Evolutionary conservation across 1,284 basidiomycete genomes (phyloP), one percentile per base, ranked within the genome.

Genomic region (Psilocybe mexicana): DNA sequence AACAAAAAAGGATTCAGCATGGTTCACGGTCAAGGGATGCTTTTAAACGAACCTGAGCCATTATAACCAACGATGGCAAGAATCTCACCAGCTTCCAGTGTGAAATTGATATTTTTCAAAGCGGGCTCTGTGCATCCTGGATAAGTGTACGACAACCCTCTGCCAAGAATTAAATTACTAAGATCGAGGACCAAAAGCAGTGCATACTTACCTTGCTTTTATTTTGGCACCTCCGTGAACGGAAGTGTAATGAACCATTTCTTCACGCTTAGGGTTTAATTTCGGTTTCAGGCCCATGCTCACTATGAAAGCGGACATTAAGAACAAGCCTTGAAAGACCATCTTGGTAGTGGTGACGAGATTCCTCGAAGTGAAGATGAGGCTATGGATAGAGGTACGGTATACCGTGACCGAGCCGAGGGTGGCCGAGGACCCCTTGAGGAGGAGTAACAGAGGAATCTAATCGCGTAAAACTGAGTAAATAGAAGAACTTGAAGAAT

Each of bases 51-150:
- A 84, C 88, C 88, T 64, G 88, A 91, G 60, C 89, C 88, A 71
- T 91, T 91, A 69, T 84, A 86, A 11, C 92, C 92, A 26, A 94
- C 92, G 58, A 94, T 85, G 7, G 92, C 92, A 49, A 94, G 80
- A 25, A 80, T 86, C 73, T 92, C 88, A 11, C 92, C 92, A 10
- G 90, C 76, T 57, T 83, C 74, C 44, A 94, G 75, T 25, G 76
- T 79, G 63, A 94, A 84, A 66, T 77, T 88, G 64, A 94, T 79
- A 67, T 88, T 77, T 62, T 74, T 78, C 50, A 94, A 71, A 33
- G 87, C 85, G 30, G 88, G 83, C 54, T 85, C 81, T 48, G 72
- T 76, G 62, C 80, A 79, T 33, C 88, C 90, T 11, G 90, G 90
- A 73, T 93, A 94, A 3, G 87, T 87, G 66, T 87, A 94, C 14